Percentiles rank a stretch among this genome's conserved stretches.
These are phyloP conservation scores for Themeda triandra DNA, from an alignment of 176 grass and related monocot species.

Conservation along the genomic window DNA sequence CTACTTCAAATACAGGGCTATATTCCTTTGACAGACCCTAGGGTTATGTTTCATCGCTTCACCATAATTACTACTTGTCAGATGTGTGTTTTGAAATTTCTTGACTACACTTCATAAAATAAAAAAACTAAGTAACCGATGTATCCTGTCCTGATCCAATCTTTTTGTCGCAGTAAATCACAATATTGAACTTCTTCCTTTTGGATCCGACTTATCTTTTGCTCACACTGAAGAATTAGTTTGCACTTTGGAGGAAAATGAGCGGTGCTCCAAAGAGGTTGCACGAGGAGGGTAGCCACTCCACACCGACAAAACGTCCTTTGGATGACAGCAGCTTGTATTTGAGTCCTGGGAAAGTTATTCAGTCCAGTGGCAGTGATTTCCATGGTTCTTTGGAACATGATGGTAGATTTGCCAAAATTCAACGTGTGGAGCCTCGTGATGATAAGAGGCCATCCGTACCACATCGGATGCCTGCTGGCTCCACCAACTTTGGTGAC, in stretches of 20 bases:
- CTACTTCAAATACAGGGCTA: neutral
- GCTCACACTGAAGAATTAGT: neutral
- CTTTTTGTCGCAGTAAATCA: conserved; percentile 21
- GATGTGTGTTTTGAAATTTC: neutral
- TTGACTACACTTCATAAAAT: neutral
- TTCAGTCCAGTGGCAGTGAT: conserved; percentile 52
- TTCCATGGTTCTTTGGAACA: conserved; percentile 63
- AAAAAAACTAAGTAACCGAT: neutral
- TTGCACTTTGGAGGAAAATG: conserved; percentile 42
- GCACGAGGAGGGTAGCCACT: conserved; percentile 67
- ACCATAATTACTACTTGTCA: neutral
- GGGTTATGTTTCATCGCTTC: neutral
- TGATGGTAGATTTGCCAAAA: conserved; percentile 65
- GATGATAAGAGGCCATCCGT: conserved; percentile 76
- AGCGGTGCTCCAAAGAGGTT: conserved; percentile 72
- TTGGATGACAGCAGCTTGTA: conserved; percentile 57
- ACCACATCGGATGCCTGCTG: conserved; percentile 39
- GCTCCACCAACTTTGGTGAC: conserved; percentile 37
- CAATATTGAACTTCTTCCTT: neutral
- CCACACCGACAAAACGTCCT: conserved; percentile 61
- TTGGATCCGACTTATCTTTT: neutral
- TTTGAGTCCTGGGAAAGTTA: conserved; percentile 46
- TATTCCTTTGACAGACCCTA: neutral
- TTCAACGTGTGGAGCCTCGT: conserved; percentile 60
- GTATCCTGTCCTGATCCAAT: conserved; percentile 13